These are phyloP conservation scores for Neonothopanus nambi DNA, from an alignment of 1,284 basidiomycete genomes.

Conservation along the genomic window DNA sequence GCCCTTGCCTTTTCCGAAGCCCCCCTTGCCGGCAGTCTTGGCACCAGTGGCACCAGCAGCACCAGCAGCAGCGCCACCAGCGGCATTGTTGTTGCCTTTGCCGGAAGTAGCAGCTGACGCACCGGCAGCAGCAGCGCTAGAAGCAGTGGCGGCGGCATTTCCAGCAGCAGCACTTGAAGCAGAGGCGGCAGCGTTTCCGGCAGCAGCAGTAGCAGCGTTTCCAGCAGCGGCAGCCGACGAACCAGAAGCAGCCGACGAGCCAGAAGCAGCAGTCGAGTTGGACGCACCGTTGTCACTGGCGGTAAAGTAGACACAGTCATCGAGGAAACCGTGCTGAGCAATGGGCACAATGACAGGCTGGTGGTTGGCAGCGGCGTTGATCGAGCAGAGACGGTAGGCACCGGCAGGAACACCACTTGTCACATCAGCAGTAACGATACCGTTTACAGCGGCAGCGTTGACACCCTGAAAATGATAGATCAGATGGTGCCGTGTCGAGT, in stretches of 20 bases:
- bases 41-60: no score
- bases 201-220: background rate
- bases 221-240: constrained; percentile 1
- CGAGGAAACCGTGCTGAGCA: constrained; percentile 41
- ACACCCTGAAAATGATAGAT: constrained; percentile 61
- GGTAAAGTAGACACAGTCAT: constrained; percentile 48
- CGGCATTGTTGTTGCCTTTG: no score
- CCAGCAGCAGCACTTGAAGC: constrained; percentile 6
- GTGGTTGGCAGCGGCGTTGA: constrained; percentile 64
- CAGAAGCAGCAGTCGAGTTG: constrained; percentile 7
- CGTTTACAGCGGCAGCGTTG: constrained; percentile 48
- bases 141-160: no score
- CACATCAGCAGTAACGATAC: constrained; percentile 53
- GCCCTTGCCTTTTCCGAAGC: background rate
- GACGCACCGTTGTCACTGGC: background rate
- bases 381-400: constrained; percentile 59
- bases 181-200: constrained; percentile 1
- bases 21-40: no score
- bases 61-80: background rate
- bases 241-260: constrained; percentile 5
- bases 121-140: no score
- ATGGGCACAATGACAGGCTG: constrained; percentile 64
- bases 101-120: no score
- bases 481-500: constrained; percentile 4
- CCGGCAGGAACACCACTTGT: constrained; percentile 58